phyloP scores from a whole-genome alignment of 2,329 filamentous ascomycete genomes.

The Epichloe bromicola region DNA sequence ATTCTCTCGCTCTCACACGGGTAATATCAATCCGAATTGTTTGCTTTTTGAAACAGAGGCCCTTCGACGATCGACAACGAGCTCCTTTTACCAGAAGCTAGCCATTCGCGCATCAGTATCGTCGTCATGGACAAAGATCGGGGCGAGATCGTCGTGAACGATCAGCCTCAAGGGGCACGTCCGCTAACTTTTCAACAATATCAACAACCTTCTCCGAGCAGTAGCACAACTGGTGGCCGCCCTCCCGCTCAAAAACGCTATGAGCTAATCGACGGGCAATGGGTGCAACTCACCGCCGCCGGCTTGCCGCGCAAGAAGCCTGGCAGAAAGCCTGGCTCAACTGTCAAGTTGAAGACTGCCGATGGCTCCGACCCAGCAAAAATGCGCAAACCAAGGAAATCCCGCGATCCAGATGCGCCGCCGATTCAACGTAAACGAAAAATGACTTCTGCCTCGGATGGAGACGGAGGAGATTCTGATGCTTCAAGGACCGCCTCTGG shows the following conservation, averaged over 20 bases:
- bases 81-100: not conserved
- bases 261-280: slow-evolving; percentile 24
- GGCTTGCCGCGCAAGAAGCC: slow-evolving; percentile 50
- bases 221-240: slow-evolving; percentile 11
- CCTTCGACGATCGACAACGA: slow-evolving; percentile 8
- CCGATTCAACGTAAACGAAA: slow-evolving; percentile 44
- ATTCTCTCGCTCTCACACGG: not conserved
- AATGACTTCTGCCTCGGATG: slow-evolving; percentile 25
- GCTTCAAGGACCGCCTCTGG: slow-evolving; percentile 13
- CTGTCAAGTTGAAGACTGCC: slow-evolving; percentile 29
- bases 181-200: slow-evolving; percentile 17
- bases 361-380: slow-evolving; percentile 31
- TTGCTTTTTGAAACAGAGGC: not conserved
- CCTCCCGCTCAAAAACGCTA: slow-evolving; percentile 17
- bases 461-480: slow-evolving; percentile 20
- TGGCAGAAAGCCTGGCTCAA: slow-evolving; percentile 49
- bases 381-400: slow-evolving; percentile 40
- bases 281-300: slow-evolving; percentile 41
- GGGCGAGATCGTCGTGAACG: slow-evolving; percentile 33
- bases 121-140: slow-evolving; percentile 26
- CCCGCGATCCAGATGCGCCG: slow-evolving; percentile 45
- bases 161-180: slow-evolving; percentile 15
- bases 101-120: slow-evolving; percentile 12
- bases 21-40: not conserved
- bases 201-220: slow-evolving; percentile 14